phyloP scores from a whole-genome alignment of 1,139 yeast species.

The Arxiozyma slooffiae region DNA sequence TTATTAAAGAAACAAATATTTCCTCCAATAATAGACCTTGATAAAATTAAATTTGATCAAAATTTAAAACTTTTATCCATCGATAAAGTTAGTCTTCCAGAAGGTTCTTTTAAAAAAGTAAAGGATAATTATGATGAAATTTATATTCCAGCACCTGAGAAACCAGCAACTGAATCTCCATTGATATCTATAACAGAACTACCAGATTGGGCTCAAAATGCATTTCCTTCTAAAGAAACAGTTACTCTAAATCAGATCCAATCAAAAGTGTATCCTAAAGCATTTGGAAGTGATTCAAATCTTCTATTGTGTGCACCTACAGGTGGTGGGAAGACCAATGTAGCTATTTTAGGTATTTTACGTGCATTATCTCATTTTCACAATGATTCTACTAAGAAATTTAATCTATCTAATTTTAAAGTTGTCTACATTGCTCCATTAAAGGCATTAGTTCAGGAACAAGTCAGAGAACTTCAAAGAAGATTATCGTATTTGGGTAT shows the following conservation, averaged over 20 bases:
- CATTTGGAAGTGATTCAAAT: constrained; percentile 62
- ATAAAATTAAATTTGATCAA: constrained; percentile 55
- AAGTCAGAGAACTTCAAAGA: constrained; percentile 74
- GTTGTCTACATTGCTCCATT: constrained; percentile 88
- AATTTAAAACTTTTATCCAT: constrained; percentile 59
- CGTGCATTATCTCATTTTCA: constrained; percentile 51
- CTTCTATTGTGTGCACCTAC: constrained; percentile 91
- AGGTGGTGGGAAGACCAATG: constrained; percentile 97
- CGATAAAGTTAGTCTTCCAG: constrained; percentile 62
- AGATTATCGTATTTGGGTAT: constrained; percentile 60
- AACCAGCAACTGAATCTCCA: constrained; percentile 38
- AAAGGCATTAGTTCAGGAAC: constrained; percentile 92
- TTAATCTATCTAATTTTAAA: constrained; percentile 53
- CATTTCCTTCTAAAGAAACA: constrained; percentile 64
- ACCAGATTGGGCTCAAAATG: constrained; percentile 75
- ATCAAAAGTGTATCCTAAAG: constrained; percentile 69
- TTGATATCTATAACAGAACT: constrained; percentile 51
- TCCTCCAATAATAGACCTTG: constrained; percentile 45
- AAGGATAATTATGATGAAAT: constrained; percentile 76
- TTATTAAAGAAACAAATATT: constrained; percentile 33
- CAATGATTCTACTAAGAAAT: constrained; percentile 37
- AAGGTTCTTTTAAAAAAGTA: constrained; percentile 70
- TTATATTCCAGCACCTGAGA: constrained; percentile 69
- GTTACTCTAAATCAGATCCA: constrained; percentile 69
- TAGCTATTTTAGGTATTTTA: constrained; percentile 73